Evolutionary conservation across 768 basidiomycete genomes (phyloP).

Genomic region (Coprinopsis cinerea): DNA sequence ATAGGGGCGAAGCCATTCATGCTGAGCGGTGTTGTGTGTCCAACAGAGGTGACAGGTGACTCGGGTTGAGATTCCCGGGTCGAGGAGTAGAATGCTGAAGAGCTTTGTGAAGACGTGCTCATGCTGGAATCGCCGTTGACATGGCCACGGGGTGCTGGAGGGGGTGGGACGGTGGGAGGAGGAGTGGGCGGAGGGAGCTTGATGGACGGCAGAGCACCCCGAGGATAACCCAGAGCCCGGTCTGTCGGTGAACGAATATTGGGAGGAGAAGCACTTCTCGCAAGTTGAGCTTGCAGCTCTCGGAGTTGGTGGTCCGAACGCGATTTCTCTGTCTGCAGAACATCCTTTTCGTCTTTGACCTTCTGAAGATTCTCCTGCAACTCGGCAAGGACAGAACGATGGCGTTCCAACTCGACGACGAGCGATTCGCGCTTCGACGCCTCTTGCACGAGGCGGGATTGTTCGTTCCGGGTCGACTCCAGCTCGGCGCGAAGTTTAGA

Average conservation of each 20-base stretch:
- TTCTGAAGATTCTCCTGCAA: slow-evolving; percentile 72
- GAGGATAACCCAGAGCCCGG: slow-evolving; percentile 48
- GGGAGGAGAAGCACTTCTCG: slow-evolving; percentile 55
- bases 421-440: slow-evolving; percentile 72
- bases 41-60: slow-evolving; percentile 59
- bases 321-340: slow-evolving; percentile 63
- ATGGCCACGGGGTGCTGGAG: slow-evolving; percentile 59
- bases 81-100: slow-evolving; percentile 44
- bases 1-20: slow-evolving; percentile 32
- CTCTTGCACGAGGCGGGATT: slow-evolving; percentile 60
- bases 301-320: slow-evolving; percentile 64
- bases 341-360: slow-evolving; percentile 79
- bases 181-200: slow-evolving; percentile 87
- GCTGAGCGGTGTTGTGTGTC: slow-evolving; percentile 35
- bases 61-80: slow-evolving; percentile 70
- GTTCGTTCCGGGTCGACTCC: slow-evolving; percentile 49
- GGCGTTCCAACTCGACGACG: slow-evolving; percentile 68
- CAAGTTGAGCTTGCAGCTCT: slow-evolving; percentile 72
- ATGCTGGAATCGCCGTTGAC: slow-evolving; percentile 44
- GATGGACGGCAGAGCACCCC: slow-evolving; percentile 54
- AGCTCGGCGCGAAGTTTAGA: slow-evolving; percentile 54
- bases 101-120: slow-evolving; percentile 59
- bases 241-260: slow-evolving; percentile 50
- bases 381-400: slow-evolving; percentile 71
- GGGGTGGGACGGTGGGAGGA: slow-evolving; percentile 82